These are phyloP conservation scores for Cyanodermella asteris DNA, from an alignment of 2,329 filamentous ascomycete genomes.

Conservation along the genomic window DNA sequence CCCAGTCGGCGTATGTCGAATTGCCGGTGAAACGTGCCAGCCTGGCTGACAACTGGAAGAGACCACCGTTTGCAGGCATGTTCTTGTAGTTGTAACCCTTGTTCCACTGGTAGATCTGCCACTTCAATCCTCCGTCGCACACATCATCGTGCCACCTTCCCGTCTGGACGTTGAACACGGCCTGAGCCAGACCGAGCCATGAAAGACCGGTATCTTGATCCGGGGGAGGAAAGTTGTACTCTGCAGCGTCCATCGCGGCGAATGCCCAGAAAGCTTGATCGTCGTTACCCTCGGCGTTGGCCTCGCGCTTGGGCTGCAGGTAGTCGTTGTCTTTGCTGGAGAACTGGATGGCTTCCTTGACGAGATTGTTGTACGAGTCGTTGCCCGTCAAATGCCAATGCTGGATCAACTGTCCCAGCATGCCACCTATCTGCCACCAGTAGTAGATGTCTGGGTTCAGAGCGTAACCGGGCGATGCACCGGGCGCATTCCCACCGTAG, in stretches of 20 bases:
- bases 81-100: slow-evolving; percentile 70
- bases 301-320: slow-evolving; percentile 40
- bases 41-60: slow-evolving; percentile 65
- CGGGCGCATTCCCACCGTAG: slow-evolving; percentile 24
- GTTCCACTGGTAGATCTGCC: slow-evolving; percentile 64
- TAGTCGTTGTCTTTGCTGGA: slow-evolving; percentile 57
- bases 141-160: slow-evolving; percentile 44
- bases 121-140: slow-evolving; percentile 53
- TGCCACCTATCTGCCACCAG: slow-evolving; percentile 54
- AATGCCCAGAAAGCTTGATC: slow-evolving; percentile 54
- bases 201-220: slow-evolving; percentile 13
- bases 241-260: slow-evolving; percentile 14
- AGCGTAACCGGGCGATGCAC: slow-evolving; percentile 8
- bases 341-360: slow-evolving; percentile 45
- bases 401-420: slow-evolving; percentile 49
- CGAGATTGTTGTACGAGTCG: slow-evolving; percentile 44
- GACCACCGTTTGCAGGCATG: slow-evolving; percentile 56
- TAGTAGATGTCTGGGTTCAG: slow-evolving; percentile 25
- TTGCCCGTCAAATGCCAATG: slow-evolving; percentile 75
- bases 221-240: slow-evolving; percentile 14
- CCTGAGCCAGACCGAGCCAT: slow-evolving; percentile 38
- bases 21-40: slow-evolving; percentile 45
- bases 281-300: slow-evolving; percentile 31
- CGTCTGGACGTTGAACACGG: slow-evolving; percentile 51
- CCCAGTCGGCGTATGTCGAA: slow-evolving; percentile 39